Conservation (phyloP, 305 asterid species). For the Fraxinus angustifolia region DNA sequence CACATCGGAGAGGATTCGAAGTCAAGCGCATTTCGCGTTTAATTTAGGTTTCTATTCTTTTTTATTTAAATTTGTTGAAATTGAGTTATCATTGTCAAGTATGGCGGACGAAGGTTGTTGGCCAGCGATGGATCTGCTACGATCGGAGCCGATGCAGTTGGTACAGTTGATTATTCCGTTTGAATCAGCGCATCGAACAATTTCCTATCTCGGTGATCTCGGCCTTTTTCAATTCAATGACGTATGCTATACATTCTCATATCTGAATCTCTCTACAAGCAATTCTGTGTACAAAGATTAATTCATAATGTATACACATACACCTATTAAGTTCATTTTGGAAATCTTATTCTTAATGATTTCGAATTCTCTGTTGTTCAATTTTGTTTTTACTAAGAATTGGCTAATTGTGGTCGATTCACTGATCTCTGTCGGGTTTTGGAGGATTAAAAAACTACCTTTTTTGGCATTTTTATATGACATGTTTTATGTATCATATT, state of each 20-base stretch:
- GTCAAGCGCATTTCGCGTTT: neutral
- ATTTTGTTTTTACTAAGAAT: neutral
- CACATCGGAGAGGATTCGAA: slow-evolving; percentile 6
- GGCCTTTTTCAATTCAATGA: slow-evolving; percentile 67
- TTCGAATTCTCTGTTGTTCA: neutral
- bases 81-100: slow-evolving; percentile 9
- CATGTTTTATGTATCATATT: neutral
- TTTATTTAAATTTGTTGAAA: neutral
- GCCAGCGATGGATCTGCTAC: slow-evolving; percentile 61
- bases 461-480: neutral
- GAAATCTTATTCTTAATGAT: neutral
- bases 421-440: neutral
- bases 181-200: slow-evolving; percentile 52
- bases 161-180: slow-evolving; percentile 55
- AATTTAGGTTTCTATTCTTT: neutral
- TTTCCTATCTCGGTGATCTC: slow-evolving; percentile 63
- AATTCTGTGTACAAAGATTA: neutral
- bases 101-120: slow-evolving; percentile 26
- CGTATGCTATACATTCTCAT: slow-evolving; percentile 33
- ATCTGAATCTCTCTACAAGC: neutral
- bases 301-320: neutral
- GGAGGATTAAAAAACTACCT: neutral
- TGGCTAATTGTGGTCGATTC: neutral
- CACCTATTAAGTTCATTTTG: neutral
- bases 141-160: slow-evolving; percentile 68